Evolutionary conservation across 306 rosid genomes (phyloP).

Genomic region (Biancaea sappan): DNA sequence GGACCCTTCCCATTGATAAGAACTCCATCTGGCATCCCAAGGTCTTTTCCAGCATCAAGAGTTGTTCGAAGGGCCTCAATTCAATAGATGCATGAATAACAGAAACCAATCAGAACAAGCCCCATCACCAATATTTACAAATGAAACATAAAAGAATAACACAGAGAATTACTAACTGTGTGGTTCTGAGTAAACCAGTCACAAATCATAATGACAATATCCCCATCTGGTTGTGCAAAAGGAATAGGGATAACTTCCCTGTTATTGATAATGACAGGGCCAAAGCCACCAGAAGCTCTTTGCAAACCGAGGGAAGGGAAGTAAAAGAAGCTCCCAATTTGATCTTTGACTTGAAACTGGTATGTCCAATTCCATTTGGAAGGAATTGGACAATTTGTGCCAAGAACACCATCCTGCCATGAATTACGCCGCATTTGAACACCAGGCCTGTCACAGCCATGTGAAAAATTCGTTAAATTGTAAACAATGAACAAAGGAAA

Average conservation of each 20-base stretch:
- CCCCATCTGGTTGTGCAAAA: conserved; percentile 72
- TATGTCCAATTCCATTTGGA: conserved; percentile 91
- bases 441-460: conserved; percentile 67
- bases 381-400: conserved; percentile 94
- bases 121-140: conserved; percentile 14
- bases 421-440: conserved; percentile 77
- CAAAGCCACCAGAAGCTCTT: conserved; percentile 93
- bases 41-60: conserved; percentile 70
- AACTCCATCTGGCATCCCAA: conserved; percentile 91
- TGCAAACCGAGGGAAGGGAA: conserved; percentile 79
- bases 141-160: background rate
- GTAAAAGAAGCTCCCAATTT: conserved; percentile 92
- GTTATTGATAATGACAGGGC: conserved; percentile 68
- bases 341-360: conserved; percentile 92
- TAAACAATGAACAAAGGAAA: background rate
- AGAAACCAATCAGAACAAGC: conserved; percentile 6
- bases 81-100: background rate
- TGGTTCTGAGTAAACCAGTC: conserved; percentile 80
- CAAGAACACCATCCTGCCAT: conserved; percentile 91
- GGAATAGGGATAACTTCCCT: conserved; percentile 62
- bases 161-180: conserved; percentile 51
- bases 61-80: conserved; percentile 61
- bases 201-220: conserved; percentile 69
- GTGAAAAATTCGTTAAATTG: conserved; percentile 13
- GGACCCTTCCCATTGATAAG: conserved; percentile 97